phyloP scores from a whole-genome alignment of 2,329 filamentous ascomycete genomes.

The Akanthomyces uredinophilus region DNA sequence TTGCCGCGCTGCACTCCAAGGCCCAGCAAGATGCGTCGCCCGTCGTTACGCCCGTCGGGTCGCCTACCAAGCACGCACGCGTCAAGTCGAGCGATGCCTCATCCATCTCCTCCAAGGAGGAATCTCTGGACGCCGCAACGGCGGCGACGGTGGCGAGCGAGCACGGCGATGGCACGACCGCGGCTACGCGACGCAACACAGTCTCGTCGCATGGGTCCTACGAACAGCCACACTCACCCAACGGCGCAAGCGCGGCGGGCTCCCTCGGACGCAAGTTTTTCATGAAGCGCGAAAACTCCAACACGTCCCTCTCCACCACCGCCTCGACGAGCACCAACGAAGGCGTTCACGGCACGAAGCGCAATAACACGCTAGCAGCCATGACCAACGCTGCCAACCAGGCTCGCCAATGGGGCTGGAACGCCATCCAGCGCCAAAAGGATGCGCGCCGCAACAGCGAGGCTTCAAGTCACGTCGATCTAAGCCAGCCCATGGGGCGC shows the following conservation, averaged over 20 bases:
- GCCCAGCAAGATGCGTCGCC: conserved; percentile 50
- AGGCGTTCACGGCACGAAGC: conserved; percentile 31
- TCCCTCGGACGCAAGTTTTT: conserved; percentile 38
- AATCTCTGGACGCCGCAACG: conserved; percentile 30
- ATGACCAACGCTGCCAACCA: conserved; percentile 51
- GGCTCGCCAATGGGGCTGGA: conserved; percentile 56
- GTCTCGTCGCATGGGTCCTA: conserved; percentile 32
- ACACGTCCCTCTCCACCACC: conserved; percentile 31
- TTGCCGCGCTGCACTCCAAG: conserved; percentile 62
- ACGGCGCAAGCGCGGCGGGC: conserved; percentile 31
- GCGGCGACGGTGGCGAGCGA: conserved; percentile 24
- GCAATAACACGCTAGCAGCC: conserved; percentile 47
- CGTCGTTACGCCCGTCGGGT: conserved; percentile 36
- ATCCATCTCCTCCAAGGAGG: conserved; percentile 44
- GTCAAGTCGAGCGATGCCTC: conserved; percentile 43
- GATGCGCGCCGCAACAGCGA: conserved; percentile 34
- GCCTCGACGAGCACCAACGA: conserved; percentile 19
- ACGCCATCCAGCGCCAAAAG: conserved; percentile 48
- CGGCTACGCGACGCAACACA: conserved; percentile 32
- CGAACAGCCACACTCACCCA: conserved; percentile 22
- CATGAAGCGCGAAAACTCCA: conserved; percentile 33
- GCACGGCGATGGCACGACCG: conserved; percentile 24
- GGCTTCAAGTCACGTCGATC: conserved; percentile 33
- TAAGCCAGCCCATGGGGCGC: conserved; percentile 69
- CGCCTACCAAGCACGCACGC: conserved; percentile 31